phyloP scores from a whole-genome alignment of 2,329 filamentous ascomycete species.

The Hymenoscyphus repandus region DNA sequence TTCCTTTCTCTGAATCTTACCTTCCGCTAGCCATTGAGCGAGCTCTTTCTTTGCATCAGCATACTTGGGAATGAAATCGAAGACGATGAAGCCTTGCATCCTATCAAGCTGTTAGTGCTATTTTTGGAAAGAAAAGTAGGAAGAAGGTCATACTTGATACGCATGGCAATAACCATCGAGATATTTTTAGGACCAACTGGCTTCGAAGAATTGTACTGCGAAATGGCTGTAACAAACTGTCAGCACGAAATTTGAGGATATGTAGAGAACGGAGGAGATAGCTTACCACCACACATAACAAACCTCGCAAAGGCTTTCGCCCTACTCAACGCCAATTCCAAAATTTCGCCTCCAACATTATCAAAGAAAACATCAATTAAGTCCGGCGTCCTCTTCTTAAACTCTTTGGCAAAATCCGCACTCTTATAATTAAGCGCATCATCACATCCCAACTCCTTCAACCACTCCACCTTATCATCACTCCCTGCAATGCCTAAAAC shows the following conservation, averaged over 20 bases:
- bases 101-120: constrained; percentile 22
- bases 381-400: constrained; percentile 53
- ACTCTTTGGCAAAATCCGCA: constrained; percentile 52
- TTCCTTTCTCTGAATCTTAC: constrained; percentile 67
- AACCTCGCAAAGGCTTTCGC: constrained; percentile 60
- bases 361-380: constrained; percentile 69
- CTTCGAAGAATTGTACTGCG: constrained; percentile 58
- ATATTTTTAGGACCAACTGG: constrained; percentile 54
- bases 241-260: background rate
- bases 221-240: constrained; percentile 41
- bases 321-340: constrained; percentile 59
- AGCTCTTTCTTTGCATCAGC: constrained; percentile 54
- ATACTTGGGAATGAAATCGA: constrained; percentile 59
- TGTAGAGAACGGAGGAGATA: constrained; percentile 8
- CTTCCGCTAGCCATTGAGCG: constrained; percentile 62
- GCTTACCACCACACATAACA: constrained; percentile 59
- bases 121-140: background rate
- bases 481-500: constrained; percentile 61
- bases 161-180: constrained; percentile 46
- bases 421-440: constrained; percentile 66
- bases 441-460: constrained; percentile 63
- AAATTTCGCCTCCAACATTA: constrained; percentile 67
- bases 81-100: constrained; percentile 69
- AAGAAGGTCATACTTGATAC: constrained; percentile 39
- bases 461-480: constrained; percentile 62